Evolutionary conservation across 345 rosid species (phyloP).

Genomic region (Moricandia arvensis): DNA sequence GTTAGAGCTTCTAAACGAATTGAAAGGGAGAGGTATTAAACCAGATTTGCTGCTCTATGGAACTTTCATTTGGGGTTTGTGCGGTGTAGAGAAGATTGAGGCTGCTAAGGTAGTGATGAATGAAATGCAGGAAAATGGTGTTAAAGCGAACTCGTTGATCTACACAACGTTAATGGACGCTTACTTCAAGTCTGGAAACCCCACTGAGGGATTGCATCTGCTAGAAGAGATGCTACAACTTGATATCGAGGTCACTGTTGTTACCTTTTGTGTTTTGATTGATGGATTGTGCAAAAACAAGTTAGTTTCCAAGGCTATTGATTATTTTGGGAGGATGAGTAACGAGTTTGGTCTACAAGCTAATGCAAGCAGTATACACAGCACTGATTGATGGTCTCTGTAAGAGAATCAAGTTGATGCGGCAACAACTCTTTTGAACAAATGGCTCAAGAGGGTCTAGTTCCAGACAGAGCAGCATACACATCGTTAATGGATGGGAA

Average conservation of each 20-base stretch:
- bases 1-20: conserved; percentile 46
- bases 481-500: conserved; percentile 67
- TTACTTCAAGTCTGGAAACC: conserved; percentile 56
- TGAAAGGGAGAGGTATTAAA: conserved; percentile 48
- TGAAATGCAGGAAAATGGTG: conserved; percentile 54
- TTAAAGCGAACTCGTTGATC: conserved; percentile 47
- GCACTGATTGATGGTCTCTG: conserved; percentile 72
- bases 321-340: conserved; percentile 47
- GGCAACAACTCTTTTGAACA: conserved; percentile 48
- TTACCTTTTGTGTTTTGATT: conserved; percentile 64
- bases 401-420: conserved; percentile 53
- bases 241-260: conserved; percentile 54
- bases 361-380: conserved; percentile 58
- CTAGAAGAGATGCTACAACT: conserved; percentile 48
- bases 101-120: conserved; percentile 45
- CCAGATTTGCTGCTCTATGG: conserved; percentile 60
- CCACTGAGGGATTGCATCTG: conserved; percentile 47
- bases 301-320: conserved; percentile 53
- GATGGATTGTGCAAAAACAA: conserved; percentile 73
- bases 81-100: conserved; percentile 50
- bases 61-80: conserved; percentile 63
- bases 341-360: conserved; percentile 50
- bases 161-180: conserved; percentile 64
- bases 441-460: conserved; percentile 45
- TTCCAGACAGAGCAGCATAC: conserved; percentile 56